Conservation (phyloP, 1,139 yeast genomes). For the Oligophagozyma castellii region DNA sequence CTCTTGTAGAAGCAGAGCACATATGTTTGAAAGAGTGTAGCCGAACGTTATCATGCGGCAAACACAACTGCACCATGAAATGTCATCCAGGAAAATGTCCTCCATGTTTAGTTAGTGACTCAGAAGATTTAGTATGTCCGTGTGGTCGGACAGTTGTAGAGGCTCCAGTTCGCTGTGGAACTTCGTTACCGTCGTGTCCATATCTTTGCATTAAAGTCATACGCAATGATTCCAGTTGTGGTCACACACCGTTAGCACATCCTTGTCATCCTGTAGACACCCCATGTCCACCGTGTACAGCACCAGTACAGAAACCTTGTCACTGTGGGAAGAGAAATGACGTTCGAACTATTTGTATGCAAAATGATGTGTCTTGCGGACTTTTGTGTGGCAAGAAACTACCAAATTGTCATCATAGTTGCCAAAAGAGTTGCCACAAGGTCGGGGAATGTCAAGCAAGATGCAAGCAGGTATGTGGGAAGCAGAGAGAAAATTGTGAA, state of each 20-base stretch:
- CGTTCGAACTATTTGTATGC: constrained; percentile 59
- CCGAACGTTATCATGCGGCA: constrained; percentile 53
- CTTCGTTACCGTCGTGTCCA: constrained; percentile 50
- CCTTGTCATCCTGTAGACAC: constrained; percentile 55
- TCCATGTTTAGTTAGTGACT: constrained; percentile 71
- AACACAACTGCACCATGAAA: constrained; percentile 56
- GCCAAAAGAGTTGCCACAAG: constrained; percentile 39
- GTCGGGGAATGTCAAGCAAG: constrained; percentile 27
- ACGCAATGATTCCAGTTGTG: constrained; percentile 39
- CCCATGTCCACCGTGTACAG: constrained; percentile 70
- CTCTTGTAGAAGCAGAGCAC: constrained; percentile 63
- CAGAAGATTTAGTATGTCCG: constrained; percentile 68
- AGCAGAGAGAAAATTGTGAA: constrained; percentile 38
- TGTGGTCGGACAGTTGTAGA: constrained; percentile 71
- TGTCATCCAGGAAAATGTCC: constrained; percentile 82
- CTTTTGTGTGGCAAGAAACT: constrained; percentile 43
- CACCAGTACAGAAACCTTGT: constrained; percentile 47
- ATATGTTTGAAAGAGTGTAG: constrained; percentile 65
- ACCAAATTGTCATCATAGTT: constrained; percentile 53
- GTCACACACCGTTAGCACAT: constrained; percentile 63
- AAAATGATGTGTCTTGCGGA: constrained; percentile 60
- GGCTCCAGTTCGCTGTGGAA: constrained; percentile 89
- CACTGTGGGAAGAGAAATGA: constrained; percentile 48
- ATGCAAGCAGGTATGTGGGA: constrained; percentile 48
- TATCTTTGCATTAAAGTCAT: constrained; percentile 47